phyloP scores from a whole-genome alignment of 1,139 yeast species.

The Suhomyces terraborum region DNA sequence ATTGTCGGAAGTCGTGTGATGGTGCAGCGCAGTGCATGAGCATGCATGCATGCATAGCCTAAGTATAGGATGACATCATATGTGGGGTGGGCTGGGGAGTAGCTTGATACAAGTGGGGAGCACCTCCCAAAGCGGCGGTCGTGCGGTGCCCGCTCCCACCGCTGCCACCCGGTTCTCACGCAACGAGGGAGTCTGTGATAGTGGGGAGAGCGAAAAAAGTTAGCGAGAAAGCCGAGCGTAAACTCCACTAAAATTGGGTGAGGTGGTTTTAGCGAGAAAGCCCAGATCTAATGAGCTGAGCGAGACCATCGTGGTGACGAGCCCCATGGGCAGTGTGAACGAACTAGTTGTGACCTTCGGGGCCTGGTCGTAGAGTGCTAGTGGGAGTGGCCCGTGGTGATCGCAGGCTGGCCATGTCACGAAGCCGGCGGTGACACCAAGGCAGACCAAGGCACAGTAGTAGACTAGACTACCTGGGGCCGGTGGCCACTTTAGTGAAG shows the following conservation, averaged over 20 bases:
- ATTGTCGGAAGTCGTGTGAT: conserved; percentile 11
- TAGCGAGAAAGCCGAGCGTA: too few relatives aligned
- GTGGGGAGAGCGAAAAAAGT: too few relatives aligned
- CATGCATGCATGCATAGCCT: conserved; percentile 4
- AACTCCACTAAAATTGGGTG: too few relatives aligned
- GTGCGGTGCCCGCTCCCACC: too few relatives aligned
- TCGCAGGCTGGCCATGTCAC: not conserved
- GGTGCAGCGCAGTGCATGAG: conserved; percentile 8
- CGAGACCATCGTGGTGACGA: too few relatives aligned
- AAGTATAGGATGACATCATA: conserved; percentile 12
- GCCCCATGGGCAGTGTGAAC: too few relatives aligned
- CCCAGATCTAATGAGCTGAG: not conserved
- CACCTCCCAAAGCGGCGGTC: not conserved
- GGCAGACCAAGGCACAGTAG: too few relatives aligned
- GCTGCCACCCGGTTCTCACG: too few relatives aligned
- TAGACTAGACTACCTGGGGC: not conserved
- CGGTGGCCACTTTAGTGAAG: not conserved
- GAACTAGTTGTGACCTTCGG: too few relatives aligned
- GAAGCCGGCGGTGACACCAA: not conserved
- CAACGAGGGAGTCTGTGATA: too few relatives aligned
- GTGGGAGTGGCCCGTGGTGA: not conserved
- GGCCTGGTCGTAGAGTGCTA: not conserved
- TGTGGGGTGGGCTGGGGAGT: conserved; percentile 10
- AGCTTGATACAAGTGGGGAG: conserved; percentile 4
- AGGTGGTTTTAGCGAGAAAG: too few relatives aligned